Conservation (phyloP, 2,329 filamentous ascomycete genomes). For the Aspergillus sergii region DNA sequence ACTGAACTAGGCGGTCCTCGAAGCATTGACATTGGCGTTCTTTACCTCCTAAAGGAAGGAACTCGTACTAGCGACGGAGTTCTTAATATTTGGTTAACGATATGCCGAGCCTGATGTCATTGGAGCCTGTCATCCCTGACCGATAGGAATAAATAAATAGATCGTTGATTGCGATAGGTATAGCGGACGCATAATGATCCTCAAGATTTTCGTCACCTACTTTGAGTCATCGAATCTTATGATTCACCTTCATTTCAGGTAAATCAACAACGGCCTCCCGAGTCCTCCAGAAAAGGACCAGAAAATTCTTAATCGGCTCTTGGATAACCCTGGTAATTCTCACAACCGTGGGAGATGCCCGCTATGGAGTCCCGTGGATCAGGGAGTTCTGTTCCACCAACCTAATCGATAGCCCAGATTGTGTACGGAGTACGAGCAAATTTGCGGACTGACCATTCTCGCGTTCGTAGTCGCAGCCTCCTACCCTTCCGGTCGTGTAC, state of each 20-base stretch:
- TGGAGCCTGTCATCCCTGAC: not conserved
- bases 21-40: not conserved
- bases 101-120: not conserved
- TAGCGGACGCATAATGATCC: not conserved
- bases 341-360: conserved; percentile 23
- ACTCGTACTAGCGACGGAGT: not conserved
- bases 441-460: conserved; percentile 8
- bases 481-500: conserved; percentile 10
- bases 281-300: not conserved
- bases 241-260: not conserved
- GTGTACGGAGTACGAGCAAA: conserved; percentile 10
- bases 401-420: conserved; percentile 20
- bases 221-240: conserved; percentile 1
- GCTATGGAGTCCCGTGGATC: conserved; percentile 22
- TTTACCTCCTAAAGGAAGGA: not conserved
- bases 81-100: not conserved
- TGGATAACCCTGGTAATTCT: not conserved
- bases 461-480: conserved; percentile 2
- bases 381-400: conserved; percentile 19
- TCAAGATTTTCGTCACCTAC: not conserved
- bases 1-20: not conserved
- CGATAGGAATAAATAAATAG: not conserved
- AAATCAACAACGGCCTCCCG: not conserved
- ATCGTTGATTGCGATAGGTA: not conserved
- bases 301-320: not conserved